Evolutionary conservation across 1,284 basidiomycete genomes (phyloP).

Genomic region (Gymnopus androsaceus): DNA sequence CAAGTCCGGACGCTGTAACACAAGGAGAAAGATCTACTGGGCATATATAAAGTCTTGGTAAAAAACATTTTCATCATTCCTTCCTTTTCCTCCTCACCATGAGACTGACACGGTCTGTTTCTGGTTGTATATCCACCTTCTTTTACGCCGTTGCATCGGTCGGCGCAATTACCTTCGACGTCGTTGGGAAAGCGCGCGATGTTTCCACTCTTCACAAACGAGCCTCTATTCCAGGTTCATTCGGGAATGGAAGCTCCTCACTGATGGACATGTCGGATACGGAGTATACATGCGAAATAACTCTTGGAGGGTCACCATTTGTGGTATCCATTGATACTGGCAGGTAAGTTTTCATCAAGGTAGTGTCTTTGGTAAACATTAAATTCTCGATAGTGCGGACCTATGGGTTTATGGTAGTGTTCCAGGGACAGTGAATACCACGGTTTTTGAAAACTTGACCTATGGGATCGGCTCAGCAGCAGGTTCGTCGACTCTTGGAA

Average conservation of each 20-base stretch:
- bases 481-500: background rate
- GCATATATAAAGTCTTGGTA: too few species aligned
- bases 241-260: background rate
- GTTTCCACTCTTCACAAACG: background rate
- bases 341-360: background rate
- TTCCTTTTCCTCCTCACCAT: too few species aligned
- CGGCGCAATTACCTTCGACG: background rate
- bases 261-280: background rate
- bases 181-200: background rate
- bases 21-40: too few species aligned
- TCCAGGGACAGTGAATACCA: background rate
- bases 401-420: background rate
- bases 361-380: background rate
- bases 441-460: background rate
- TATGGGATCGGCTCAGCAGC: background rate
- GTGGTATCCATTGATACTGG: constrained; percentile 9
- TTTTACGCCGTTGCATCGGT: too few species aligned
- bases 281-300: background rate
- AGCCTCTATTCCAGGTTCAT: background rate
- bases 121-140: too few species aligned
- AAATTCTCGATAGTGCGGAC: background rate
- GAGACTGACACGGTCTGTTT: too few species aligned
- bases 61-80: too few species aligned
- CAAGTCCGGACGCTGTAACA: too few species aligned
- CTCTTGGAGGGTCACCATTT: background rate